These are phyloP conservation scores for Penicillium lagena DNA, from an alignment of 495 filamentous ascomycete species.

Conservation along the genomic window DNA sequence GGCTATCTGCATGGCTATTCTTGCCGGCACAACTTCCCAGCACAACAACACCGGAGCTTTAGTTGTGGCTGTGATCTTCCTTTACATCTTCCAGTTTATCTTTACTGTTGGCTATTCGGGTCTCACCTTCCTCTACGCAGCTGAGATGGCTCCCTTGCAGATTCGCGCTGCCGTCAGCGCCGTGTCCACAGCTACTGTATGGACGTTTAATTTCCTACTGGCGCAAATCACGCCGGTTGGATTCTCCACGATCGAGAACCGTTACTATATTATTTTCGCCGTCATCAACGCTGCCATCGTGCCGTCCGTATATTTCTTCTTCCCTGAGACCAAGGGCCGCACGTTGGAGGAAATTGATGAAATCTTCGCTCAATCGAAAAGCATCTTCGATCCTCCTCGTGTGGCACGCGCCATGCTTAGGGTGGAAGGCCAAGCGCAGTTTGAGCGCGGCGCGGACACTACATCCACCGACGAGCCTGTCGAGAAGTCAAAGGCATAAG, in stretches of 20 bases:
- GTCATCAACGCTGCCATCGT: slow-evolving; percentile 41
- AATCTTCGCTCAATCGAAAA: slow-evolving; percentile 44
- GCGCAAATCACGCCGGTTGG: slow-evolving; percentile 40
- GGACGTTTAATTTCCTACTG: slow-evolving; percentile 49
- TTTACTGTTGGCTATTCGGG: slow-evolving; percentile 56
- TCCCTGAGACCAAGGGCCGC: slow-evolving; percentile 50
- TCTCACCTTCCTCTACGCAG: slow-evolving; percentile 58
- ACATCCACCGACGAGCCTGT: too few relatives aligned
- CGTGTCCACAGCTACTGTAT: slow-evolving; percentile 59
- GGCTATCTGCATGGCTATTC: slow-evolving; percentile 54
- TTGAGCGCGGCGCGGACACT: too few relatives aligned
- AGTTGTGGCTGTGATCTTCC: slow-evolving; percentile 32
- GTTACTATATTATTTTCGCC: slow-evolving; percentile 46
- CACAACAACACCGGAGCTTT: slow-evolving; percentile 25
- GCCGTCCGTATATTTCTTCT: slow-evolving; percentile 50
- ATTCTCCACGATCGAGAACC: slow-evolving; percentile 36
- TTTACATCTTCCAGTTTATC: slow-evolving; percentile 37
- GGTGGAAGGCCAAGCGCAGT: background rate
- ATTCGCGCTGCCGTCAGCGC: slow-evolving; percentile 65
- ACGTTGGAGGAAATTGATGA: slow-evolving; percentile 75
- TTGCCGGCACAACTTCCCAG: slow-evolving; percentile 39
- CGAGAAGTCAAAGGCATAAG: too few relatives aligned
- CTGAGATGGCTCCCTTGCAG: slow-evolving; percentile 62
- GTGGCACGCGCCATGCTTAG: slow-evolving; percentile 21
- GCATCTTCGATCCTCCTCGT: slow-evolving; percentile 22